Evolutionary conservation across 306 rosid species (phyloP).

Genomic region (Begonia masoniana): DNA sequence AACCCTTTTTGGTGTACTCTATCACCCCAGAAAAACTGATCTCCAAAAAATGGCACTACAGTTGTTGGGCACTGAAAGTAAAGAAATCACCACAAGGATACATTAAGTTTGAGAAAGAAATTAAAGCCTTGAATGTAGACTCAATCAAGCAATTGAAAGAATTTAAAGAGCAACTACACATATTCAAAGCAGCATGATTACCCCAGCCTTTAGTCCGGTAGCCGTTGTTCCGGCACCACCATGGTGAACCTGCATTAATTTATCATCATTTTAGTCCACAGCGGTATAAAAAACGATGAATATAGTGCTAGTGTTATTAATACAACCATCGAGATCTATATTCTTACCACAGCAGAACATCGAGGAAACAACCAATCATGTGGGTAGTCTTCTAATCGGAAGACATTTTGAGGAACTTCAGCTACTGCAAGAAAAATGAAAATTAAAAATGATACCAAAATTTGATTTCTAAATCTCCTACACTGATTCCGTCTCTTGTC

Average conservation of each 20-base stretch:
- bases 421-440: slow-evolving; percentile 34
- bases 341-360: slow-evolving; percentile 91
- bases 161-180: not conserved
- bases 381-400: slow-evolving; percentile 81
- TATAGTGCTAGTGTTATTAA: too few relatives aligned
- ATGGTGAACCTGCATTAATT: slow-evolving; percentile 75
- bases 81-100: slow-evolving; percentile 9
- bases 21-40: slow-evolving; percentile 98
- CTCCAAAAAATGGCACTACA: slow-evolving; percentile 94
- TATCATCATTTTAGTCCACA: too few relatives aligned
- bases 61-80: slow-evolving; percentile 81
- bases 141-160: too few relatives aligned
- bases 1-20: slow-evolving; percentile 59
- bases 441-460: too few relatives aligned
- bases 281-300: too few relatives aligned
- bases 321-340: too few relatives aligned
- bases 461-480: too few relatives aligned
- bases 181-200: slow-evolving; percentile 11
- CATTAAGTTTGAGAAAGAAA: too few relatives aligned
- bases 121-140: too few relatives aligned
- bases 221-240: slow-evolving; percentile 99
- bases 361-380: slow-evolving; percentile 98
- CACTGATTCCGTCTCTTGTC: too few relatives aligned
- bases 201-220: slow-evolving; percentile 93
- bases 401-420: slow-evolving; percentile 52